Conservation (phyloP, 345 rosid species). For the Pistacia atlantica region DNA sequence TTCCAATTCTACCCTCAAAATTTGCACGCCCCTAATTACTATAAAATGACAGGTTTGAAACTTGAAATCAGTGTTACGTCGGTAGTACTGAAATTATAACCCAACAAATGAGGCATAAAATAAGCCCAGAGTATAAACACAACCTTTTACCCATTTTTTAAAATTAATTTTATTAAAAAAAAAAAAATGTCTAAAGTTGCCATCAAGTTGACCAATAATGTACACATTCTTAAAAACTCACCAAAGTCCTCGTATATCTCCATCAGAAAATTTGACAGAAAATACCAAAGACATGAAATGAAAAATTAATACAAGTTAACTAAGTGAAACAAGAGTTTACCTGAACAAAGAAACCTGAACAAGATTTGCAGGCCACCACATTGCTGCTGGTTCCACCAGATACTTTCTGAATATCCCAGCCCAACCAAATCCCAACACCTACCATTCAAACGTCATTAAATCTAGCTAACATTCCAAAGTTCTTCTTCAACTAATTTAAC, state of each 20-base stretch:
- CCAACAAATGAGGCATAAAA: too few relatives aligned
- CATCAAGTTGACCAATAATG: too few relatives aligned
- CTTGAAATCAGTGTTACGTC: too few relatives aligned
- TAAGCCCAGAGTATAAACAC: too few relatives aligned
- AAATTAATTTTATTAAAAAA: too few relatives aligned
- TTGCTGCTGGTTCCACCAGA: constrained; percentile 93
- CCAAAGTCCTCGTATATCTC: background rate
- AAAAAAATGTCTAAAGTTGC: too few relatives aligned
- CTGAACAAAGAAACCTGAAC: constrained; percentile 97
- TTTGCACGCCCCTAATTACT: too few relatives aligned
- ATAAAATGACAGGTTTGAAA: too few relatives aligned
- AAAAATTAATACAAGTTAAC: background rate
- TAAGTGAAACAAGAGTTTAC: constrained; percentile 27
- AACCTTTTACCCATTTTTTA: too few relatives aligned
- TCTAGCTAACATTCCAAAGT: constrained; percentile 9
- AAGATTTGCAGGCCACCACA: constrained; percentile 99
- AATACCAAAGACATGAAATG: background rate
- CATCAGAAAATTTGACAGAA: background rate
- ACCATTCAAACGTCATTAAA: constrained; percentile 49
- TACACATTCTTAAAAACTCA: background rate
- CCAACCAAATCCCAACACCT: constrained; percentile 99
- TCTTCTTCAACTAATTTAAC: too few relatives aligned
- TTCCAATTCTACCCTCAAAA: too few relatives aligned
- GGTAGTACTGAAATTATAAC: too few relatives aligned
- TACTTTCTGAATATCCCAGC: constrained; percentile 90